Evolutionary conservation across 495 filamentous ascomycete species (phyloP), one percentile per base, ranked within the genome.

Genomic region (Penicillium cosmopolitanum): DNA sequence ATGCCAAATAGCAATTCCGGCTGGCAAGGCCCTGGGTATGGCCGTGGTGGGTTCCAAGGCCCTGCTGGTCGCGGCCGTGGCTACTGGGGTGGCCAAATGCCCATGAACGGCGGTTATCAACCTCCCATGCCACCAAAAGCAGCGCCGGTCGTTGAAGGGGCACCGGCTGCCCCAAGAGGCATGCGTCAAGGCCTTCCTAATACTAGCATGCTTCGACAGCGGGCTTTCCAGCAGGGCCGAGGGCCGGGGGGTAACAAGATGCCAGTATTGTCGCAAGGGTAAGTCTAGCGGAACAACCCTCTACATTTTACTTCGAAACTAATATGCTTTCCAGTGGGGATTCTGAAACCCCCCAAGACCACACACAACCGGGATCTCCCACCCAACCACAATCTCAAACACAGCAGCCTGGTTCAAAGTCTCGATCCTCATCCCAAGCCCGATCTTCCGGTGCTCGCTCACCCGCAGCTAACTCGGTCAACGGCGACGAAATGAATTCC

Each of bases 101-200:
- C 56, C 11, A 66, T 70, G 54, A 28, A 56, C 10, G 60, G 62
- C 15, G 36, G 63, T 18, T 55, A 59, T 52, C 68, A 63, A 33
- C 64, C 64, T 56, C 71, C 70, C 18, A 60, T 68, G 40, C 76
- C 77, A 61, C 78, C 78, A 0, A 70, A 72, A 64, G 85, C 84
- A 12, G 21, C 21, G 1, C 75, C 80, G 40, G 87, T 87, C n/a
- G 87, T 89, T 46, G 85, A 82, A 71, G 87, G 87, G 72, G 95
- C 95, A 25, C 95, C 95, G 31, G 95, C 89, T 52, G 95, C 92
- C 1, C 95, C 95, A 3, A 93, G 95, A 73, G 95, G 96, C 16
- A 92, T 98, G 87, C 80, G 96, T 61, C 86, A 94, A 66, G 93
- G 93, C 16, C 81, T 88, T 19, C 87, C 90, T 52, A 93, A 93